Base-by-base conservation (phyloP, 441 rosid genomes). In the Metrosideros polymorpha region DNA sequence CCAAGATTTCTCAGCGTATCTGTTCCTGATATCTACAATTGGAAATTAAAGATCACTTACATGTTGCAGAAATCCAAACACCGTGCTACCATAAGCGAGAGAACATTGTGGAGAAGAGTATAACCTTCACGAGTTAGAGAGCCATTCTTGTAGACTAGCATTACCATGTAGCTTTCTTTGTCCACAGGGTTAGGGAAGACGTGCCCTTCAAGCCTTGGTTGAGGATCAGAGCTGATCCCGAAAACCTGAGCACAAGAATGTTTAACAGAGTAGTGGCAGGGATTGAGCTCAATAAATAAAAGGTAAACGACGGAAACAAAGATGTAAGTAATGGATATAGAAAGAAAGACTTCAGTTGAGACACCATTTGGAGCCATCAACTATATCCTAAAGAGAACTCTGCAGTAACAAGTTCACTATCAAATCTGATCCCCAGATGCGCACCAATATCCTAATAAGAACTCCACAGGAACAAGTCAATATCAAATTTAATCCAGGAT, bases 61-160 rank as follows among this genome's bases (percentile, higher is more conserved):
- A 84, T 43, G 82, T 54, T 39, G 87, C 29, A 24, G 57, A 53
- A 49, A 42, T 82, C 51, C 14, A 47, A n/a, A 14, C 29, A 50
- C 15, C 29, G 4, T 18, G 82, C 30, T 50, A 82, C 19, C 61
- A 83, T 22, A 52, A 63, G 45, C 39, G 54, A 35, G 22, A 82
- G n/a, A 71, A 22, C 12, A 71, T 71, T 39, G 79, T 71, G 79
- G 79, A 71, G n/a, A 39, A 30, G 86, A 86, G 39, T 27, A 32
- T 56, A 88, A 96, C 98, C 99, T 95, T 97, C 99, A 83, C 96
- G 98, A 63, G 96, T 92, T 85, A 96, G 92, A 88, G 99, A 96
- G 52, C 93, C 98, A 89, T 97, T 96, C 90, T 95, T 94, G 93
- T 95, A 96, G 63, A 88, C 89, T 89, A 97, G 88, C 99, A 97